Percentiles rank a stretch among this genome's conserved stretches.
phyloP scores from a whole-genome alignment of 805 yeast genomes.

The Wilhelminamyces savonicus region DNA sequence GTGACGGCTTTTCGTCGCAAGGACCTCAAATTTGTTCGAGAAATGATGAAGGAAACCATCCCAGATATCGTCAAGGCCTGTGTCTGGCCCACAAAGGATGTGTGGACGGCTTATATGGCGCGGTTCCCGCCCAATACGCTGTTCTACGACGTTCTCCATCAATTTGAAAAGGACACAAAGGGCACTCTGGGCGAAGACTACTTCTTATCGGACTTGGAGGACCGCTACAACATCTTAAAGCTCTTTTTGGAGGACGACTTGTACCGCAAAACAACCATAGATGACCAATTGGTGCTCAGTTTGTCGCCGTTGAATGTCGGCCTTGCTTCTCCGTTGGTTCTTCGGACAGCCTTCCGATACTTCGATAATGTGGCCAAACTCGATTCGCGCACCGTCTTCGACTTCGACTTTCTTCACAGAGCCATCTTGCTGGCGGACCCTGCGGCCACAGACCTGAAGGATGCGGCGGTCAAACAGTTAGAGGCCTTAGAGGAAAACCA shows the following conservation, averaged over 20 bases:
- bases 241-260: constrained; percentile 34
- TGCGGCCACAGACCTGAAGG: constrained; percentile 10
- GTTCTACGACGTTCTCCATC: constrained; percentile 39
- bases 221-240: constrained; percentile 34
- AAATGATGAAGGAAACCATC: constrained; percentile 46
- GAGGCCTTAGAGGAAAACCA: constrained; percentile 57
- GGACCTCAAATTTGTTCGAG: constrained; percentile 40
- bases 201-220: constrained; percentile 31
- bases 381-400: constrained; percentile 49
- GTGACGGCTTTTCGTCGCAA: constrained; percentile 46
- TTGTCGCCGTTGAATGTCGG: constrained; percentile 52
- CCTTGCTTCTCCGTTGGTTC: constrained; percentile 27
- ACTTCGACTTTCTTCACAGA: constrained; percentile 33
- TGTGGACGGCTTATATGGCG: constrained; percentile 63
- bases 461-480: constrained; percentile 14
- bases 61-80: constrained; percentile 53
- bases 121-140: constrained; percentile 49
- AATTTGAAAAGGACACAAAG: constrained; percentile 38
- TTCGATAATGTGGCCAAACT: constrained; percentile 51
- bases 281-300: constrained; percentile 51
- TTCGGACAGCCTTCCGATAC: constrained; percentile 37
- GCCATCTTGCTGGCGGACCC: constrained; percentile 16
- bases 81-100: constrained; percentile 72
- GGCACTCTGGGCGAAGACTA: constrained; percentile 16
- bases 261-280: constrained; percentile 30